Percentiles rank a stretch among this genome's conserved stretches.
Evolutionary conservation across 805 yeast genomes (phyloP).

Genomic region (Candida sithepensis): DNA sequence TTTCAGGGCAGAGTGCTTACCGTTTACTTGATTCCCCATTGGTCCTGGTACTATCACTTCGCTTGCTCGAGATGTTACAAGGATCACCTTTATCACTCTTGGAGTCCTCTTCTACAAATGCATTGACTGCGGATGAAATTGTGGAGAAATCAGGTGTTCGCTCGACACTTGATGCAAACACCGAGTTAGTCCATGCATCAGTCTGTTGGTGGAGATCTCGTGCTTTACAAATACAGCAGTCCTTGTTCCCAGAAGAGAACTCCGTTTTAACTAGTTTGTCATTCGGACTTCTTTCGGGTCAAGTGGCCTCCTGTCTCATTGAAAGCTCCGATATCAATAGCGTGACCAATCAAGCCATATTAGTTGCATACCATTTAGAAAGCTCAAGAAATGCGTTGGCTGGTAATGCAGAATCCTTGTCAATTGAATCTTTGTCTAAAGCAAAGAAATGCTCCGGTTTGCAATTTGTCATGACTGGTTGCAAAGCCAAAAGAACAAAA

Average conservation of each 20-base stretch:
- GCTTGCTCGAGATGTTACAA: conserved; percentile 40
- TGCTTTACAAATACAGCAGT: conserved; percentile 58
- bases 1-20: conserved; percentile 65
- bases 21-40: conserved; percentile 51
- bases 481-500: conserved; percentile 83
- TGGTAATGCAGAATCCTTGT: conserved; percentile 59
- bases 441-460: conserved; percentile 60
- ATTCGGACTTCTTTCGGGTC: conserved; percentile 35
- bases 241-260: conserved; percentile 61
- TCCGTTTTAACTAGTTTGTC: conserved; percentile 38
- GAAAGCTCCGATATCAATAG: conserved; percentile 29
- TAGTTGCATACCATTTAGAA: conserved; percentile 58
- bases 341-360: conserved; percentile 31
- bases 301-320: conserved; percentile 32
- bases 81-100: conserved; percentile 28
- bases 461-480: conserved; percentile 73
- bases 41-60: conserved; percentile 40
- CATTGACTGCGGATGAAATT: conserved; percentile 14
- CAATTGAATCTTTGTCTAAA: conserved; percentile 49
- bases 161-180: conserved; percentile 6
- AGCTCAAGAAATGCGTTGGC: conserved; percentile 60
- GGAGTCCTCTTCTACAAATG: conserved; percentile 5
- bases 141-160: conserved; percentile 18
- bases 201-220: conserved; percentile 76
- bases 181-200: conserved; percentile 41